These are phyloP conservation scores for Monosporascus sp. DNA, from an alignment of 2,329 filamentous ascomycete species.

Conservation along the genomic window DNA sequence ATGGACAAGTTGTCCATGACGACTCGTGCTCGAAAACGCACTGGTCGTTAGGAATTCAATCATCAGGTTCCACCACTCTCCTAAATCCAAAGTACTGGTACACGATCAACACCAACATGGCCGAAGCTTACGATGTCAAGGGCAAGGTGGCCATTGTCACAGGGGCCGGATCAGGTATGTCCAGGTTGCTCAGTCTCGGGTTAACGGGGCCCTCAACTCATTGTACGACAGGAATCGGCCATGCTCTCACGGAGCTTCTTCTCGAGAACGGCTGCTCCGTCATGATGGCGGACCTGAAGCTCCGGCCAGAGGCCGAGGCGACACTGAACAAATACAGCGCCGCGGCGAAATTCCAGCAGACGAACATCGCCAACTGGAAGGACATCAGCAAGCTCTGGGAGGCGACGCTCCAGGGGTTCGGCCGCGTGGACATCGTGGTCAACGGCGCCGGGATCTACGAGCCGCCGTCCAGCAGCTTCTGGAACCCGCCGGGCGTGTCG, in stretches of 20 bases:
- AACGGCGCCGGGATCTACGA: conserved; percentile 14
- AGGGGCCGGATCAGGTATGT: too few species aligned
- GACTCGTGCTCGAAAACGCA: too few species aligned
- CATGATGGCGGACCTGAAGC: conserved; percentile 18
- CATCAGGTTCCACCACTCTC: too few species aligned
- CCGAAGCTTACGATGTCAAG: too few species aligned
- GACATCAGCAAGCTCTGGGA: conserved; percentile 22
- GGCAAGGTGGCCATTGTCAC: too few species aligned
- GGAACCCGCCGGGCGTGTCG: conserved; percentile 16
- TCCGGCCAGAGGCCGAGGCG: conserved; percentile 17
- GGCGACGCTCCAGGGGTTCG: conserved; percentile 10
- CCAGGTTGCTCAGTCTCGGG: too few species aligned
- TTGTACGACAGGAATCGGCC: conserved; percentile 10
- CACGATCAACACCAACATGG: too few species aligned
- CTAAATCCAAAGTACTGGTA: too few species aligned
- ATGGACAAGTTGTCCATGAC: too few species aligned
- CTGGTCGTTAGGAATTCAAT: too few species aligned
- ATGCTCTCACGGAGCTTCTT: conserved; percentile 13
- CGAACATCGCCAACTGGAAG: conserved; percentile 17
- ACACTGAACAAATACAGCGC: conserved; percentile 8
- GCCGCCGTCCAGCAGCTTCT: conserved; percentile 17
- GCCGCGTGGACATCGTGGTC: conserved; percentile 12
- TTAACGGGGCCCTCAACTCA: too few species aligned
- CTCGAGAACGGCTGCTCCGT: conserved; percentile 21
- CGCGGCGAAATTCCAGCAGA: conserved; percentile 8